Percentiles rank a stretch among this genome's conserved stretches.
These are phyloP conservation scores for Kodamaea kakaduensis DNA, from an alignment of 805 yeast genomes.

Conservation along the genomic window DNA sequence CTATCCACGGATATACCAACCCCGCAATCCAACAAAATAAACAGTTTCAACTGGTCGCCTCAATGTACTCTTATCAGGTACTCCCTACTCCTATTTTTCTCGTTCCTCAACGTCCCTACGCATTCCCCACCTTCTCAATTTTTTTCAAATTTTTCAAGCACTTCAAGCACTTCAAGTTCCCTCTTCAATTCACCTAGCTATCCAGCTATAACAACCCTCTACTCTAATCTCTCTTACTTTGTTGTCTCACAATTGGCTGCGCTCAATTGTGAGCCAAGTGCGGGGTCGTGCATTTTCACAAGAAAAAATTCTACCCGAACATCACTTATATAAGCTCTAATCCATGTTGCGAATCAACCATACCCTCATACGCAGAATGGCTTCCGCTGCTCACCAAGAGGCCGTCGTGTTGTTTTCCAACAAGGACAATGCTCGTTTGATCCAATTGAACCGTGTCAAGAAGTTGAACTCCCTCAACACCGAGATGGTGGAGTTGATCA, in stretches of 20 bases:
- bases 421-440: slow-evolving; percentile 62
- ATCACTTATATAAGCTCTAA: background rate
- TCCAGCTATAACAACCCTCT: background rate
- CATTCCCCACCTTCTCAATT: background rate
- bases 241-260: too few relatives aligned
- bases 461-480: slow-evolving; percentile 83
- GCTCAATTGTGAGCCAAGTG: too few relatives aligned
- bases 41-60: too few relatives aligned
- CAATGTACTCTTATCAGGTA: too few relatives aligned
- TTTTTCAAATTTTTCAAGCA: too few relatives aligned
- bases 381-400: slow-evolving; percentile 22
- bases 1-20: too few relatives aligned
- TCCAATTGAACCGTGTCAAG: slow-evolving; percentile 72
- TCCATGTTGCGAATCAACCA: slow-evolving; percentile 11
- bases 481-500: slow-evolving; percentile 68
- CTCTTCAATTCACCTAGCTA: background rate
- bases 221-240: background rate
- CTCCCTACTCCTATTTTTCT: too few relatives aligned
- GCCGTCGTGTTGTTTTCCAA: slow-evolving; percentile 63
- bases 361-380: slow-evolving; percentile 7
- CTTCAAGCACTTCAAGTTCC: too few relatives aligned
- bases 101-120: too few relatives aligned
- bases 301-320: slow-evolving; percentile 5
- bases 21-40: too few relatives aligned
- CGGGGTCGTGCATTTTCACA: slow-evolving; percentile 11